Evolutionary conservation across 306 rosid genomes (phyloP), one percentile per base, ranked within the genome.

Genomic region (Vigna mungo): DNA sequence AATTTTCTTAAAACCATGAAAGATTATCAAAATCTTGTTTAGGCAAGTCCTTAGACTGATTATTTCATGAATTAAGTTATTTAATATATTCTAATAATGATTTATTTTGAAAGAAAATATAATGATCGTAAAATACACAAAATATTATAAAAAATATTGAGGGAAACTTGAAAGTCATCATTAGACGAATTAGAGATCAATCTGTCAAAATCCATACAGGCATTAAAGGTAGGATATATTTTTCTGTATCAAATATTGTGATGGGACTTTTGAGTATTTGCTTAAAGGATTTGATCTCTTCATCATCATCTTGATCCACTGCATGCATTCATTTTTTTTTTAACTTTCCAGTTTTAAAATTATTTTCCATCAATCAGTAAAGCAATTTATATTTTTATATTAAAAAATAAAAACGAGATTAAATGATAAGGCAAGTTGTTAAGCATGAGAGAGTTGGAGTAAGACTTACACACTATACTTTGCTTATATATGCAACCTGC

Each of bases 341-440:
- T 23, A 27, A 27, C 32, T 27, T 27, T 4, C 32, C 32, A 2
- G 0, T 27, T 27, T 4, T 27, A 27, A 27, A 3, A 0, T 27
- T 27, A 27, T 27, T 27, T 27, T 27, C 4, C 32, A 27, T 3
- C 32, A 3, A 27, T 27, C 4, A 27, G 32, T 27, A 27, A 27
- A 27, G 32, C 32, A 27, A 27, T 2, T 27, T 30, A 30, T 30
- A 30, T 30, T 30, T 30, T 5, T 61, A 32, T 36, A n/a, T 36
- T n/a, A 16, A 14, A 37, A 65, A 65, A 18, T 18, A 1, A 67
- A 43, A 67, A 30, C 0, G n/a, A 44, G 5, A 43, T 2, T n/a
- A 41, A 11, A 53, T 41, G 72, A 67, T 67, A 44, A 21, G 72
- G 21, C 21, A 12, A 21, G 72, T 67, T 6, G 41, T 63, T 9